Evolutionary conservation across 139 green algal species (phyloP).

Genomic region (Gonium pectorale): DNA sequence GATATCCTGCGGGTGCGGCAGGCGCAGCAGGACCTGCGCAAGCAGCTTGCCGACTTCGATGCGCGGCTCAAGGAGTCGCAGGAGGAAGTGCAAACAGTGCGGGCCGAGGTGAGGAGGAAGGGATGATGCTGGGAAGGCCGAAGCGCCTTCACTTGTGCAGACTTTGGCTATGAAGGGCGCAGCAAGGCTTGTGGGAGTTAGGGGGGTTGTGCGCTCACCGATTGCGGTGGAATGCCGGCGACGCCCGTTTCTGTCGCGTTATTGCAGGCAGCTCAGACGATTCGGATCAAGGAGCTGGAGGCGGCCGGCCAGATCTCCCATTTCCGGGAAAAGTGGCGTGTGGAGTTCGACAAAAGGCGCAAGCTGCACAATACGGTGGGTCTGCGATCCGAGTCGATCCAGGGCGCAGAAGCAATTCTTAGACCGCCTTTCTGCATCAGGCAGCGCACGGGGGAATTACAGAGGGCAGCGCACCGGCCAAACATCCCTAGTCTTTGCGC

Average conservation of each 20-base stretch:
- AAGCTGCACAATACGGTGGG: slow-evolving; percentile 58
- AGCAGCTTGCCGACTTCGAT: slow-evolving; percentile 22
- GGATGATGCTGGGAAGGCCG: no score
- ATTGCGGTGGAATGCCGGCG: no score
- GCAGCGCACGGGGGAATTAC: no score
- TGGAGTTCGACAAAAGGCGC: slow-evolving; percentile 67
- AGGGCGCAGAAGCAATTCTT: no score
- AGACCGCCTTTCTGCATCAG: no score
- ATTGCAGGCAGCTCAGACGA: slow-evolving; percentile 20
- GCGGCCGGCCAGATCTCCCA: slow-evolving; percentile 52
- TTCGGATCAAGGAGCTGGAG: slow-evolving; percentile 54
- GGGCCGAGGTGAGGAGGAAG: slow-evolving; percentile 28
- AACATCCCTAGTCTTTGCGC: no score
- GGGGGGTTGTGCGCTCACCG: no score
- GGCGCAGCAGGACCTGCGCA: slow-evolving; percentile 18
- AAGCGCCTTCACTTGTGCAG: no score
- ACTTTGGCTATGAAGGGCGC: no score
- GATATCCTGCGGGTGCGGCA: slow-evolving; percentile 43
- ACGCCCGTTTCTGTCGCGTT: no score
- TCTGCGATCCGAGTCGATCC: background rate
- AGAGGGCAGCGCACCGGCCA: no score
- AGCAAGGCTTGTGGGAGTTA: no score
- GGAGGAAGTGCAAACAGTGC: slow-evolving; percentile 10
- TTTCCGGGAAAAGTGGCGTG: slow-evolving; percentile 62
- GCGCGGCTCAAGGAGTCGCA: background rate